Evolutionary conservation across 1,139 yeast genomes (phyloP), one percentile per base, ranked within the genome.

Genomic region (Taiozyma onychis): DNA sequence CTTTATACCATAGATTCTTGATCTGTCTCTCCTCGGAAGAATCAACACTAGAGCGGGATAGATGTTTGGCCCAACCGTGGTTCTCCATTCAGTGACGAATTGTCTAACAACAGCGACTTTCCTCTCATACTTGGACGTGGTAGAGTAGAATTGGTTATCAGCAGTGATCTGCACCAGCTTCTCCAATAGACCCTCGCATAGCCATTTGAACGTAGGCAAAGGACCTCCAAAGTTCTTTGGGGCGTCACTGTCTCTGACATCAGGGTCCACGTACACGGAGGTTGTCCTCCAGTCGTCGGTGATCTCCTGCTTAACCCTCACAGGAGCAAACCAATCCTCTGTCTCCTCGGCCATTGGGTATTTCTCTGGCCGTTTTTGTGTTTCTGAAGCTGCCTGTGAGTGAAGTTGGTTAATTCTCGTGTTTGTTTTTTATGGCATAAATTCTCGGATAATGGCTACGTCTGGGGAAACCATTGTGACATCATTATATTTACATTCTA

Each of bases 11-110:
- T 78, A 84, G 11, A 73, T 63, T 28, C 89, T 66, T 14, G 70
- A 53, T 21, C 64, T 67, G 51, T 85, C 85, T 56, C 80, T 75
- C 53, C 80, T 78, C 0, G 95, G 93, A 24, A 85, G 67, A 3
- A 82, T 71, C 44, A 90, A 69, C 39, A 83, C 69, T 14, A 87
- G 72, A 0, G 83, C 82, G 0, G 95, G 93, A 58, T 76, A 83
- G 6, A 89, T 74, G 63, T 90, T 83, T 34, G 73, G 65, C 0
- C 96, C 96, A 3, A 88, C 85, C 34, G 80, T 78, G 14, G 70
- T 68, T 50, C 83, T 72, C 84, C 90, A 90, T 26, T 76, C 69
- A 4, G 70, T 65, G 45, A 87, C 72, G 63, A 88, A 91, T 16
- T 65, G 57, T 3, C 57, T 67, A 51, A 69, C 74, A 48, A 64